A percentile compares a stretch with the other conserved stretches of the same genome.
phyloP scores from a whole-genome alignment of 148 eudicot species.

The Bassia scoparia region DNA sequence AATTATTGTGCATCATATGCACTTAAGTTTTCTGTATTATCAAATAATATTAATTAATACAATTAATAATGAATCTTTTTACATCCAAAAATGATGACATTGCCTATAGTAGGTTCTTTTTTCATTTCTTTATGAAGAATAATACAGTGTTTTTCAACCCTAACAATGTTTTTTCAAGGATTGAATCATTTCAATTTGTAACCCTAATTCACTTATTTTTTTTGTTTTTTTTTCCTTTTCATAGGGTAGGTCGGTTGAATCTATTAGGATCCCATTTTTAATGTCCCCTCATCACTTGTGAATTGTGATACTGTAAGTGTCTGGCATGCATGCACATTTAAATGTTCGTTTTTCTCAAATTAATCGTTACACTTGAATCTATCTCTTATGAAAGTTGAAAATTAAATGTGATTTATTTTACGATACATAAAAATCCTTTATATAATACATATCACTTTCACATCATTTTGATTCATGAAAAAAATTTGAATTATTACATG shows the following conservation, averaged over 20 bases:
- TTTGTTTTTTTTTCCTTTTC: background rate
- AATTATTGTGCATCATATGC: too few species aligned
- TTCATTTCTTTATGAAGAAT: background rate
- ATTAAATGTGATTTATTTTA: too few species aligned
- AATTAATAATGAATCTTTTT: background rate
- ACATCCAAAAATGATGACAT: slow-evolving; percentile 2
- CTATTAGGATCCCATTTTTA: background rate
- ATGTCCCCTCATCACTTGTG: background rate
- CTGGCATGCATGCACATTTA: background rate
- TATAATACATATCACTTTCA: too few species aligned
- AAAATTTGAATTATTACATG: too few species aligned
- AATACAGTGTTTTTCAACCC: background rate
- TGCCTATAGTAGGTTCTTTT: background rate
- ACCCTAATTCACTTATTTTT: background rate
- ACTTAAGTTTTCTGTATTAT: too few species aligned
- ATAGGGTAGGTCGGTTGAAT: background rate
- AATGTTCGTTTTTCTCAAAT: background rate
- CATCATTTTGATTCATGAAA: too few species aligned
- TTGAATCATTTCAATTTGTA: slow-evolving; percentile 9
- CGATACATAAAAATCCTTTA: too few species aligned
- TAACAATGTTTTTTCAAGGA: background rate
- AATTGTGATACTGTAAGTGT: background rate
- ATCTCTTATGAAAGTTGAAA: too few species aligned
- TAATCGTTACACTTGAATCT: too few species aligned
- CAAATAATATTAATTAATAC: background rate